Evolutionary conservation across 2,329 filamentous ascomycete species (phyloP).

Genomic region (Botrytis hyacinthi): DNA sequence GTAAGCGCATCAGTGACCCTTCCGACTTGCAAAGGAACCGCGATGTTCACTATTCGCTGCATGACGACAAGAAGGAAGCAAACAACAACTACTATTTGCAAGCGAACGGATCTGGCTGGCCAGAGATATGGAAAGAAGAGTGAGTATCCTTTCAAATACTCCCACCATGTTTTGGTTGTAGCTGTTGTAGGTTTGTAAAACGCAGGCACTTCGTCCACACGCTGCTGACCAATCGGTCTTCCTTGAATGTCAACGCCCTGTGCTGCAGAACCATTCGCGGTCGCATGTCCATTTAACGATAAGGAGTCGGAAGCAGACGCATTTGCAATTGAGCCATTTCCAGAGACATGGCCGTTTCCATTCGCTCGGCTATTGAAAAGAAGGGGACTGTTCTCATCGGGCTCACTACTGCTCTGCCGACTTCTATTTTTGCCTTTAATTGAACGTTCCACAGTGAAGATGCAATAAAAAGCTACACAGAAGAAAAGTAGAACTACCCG

Average conservation of each 20-base stretch:
- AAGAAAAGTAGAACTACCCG: conserved; percentile 64
- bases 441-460: conserved; percentile 46
- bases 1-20: conserved; percentile 73
- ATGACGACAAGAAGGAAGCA: conserved; percentile 79
- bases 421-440: conserved; percentile 26
- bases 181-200: conserved; percentile 88
- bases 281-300: conserved; percentile 35
- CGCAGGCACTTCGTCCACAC: conserved; percentile 62
- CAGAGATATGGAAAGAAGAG: conserved; percentile 96
- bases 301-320: conserved; percentile 21
- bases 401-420: conserved; percentile 21
- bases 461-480: conserved; percentile 55
- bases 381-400: conserved; percentile 61
- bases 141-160: conserved; percentile 88
- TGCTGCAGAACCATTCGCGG: conserved; percentile 20
- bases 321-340: conserved; percentile 43
- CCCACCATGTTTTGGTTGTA: conserved; percentile 90
- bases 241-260: conserved; percentile 51
- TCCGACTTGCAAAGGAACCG: conserved; percentile 81
- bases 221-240: conserved; percentile 42
- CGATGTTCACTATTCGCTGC: conserved; percentile 80
- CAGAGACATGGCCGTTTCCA: conserved; percentile 35
- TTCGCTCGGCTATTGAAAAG: conserved; percentile 47
- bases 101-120: conserved; percentile 74
- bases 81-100: conserved; percentile 76